These are phyloP conservation scores for Backusella luteola DNA, from an alignment of 192 early-diverging fungal genomes.

Conservation along the genomic window DNA sequence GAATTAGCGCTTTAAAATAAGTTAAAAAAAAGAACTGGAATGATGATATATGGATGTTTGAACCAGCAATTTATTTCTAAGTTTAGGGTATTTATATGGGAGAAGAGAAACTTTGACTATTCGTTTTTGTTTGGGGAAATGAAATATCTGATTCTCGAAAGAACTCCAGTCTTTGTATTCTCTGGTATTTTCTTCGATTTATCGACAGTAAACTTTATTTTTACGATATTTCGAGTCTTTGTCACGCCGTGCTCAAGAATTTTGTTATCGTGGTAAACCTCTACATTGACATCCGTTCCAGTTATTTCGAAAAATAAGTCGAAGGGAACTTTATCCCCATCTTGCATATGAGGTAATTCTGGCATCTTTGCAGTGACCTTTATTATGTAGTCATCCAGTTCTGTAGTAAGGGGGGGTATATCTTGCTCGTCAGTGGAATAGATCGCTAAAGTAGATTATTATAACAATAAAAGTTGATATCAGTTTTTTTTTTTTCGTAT, in stretches of 20 bases:
- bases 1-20: conserved; percentile 79
- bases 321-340: not conserved
- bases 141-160: too few species aligned
- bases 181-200: too few species aligned
- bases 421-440: not conserved
- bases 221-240: not conserved
- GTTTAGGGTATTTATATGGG: too few species aligned
- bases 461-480: not conserved
- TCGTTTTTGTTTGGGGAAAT: too few species aligned
- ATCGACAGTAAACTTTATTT: not conserved
- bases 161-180: too few species aligned
- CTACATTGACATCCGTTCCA: not conserved
- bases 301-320: not conserved
- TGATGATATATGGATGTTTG: conserved; percentile 93
- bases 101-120: too few species aligned
- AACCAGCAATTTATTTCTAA: too few species aligned
- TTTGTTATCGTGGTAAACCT: not conserved
- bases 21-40: conserved; percentile 88
- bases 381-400: not conserved
- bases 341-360: not conserved
- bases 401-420: not conserved
- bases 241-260: not conserved
- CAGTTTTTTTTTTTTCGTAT: not conserved
- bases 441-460: not conserved
- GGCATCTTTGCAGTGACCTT: not conserved